Base-by-base conservation (phyloP, 2,329 filamentous ascomycete genomes). In the Myriosclerotinia curreyana region DNA sequence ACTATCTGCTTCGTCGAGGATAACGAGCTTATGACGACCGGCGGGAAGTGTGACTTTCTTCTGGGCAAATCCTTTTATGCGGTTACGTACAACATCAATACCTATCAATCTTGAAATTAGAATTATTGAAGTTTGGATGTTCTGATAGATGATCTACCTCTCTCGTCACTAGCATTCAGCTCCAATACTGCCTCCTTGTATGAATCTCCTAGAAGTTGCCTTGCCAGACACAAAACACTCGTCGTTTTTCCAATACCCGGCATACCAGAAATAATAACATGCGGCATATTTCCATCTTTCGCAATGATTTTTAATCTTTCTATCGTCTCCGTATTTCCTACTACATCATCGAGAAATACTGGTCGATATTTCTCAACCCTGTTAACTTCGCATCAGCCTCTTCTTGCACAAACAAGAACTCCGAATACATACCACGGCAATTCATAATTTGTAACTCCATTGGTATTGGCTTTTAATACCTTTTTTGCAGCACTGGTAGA, bases 301-400 rank as follows among this genome's bases (percentile, higher is more conserved):
- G 95, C 93, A 72, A 99, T 98, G 73, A 99, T 98, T 76, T 98
- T 98, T 72, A 99, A 81, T 63, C 95, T 90, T 77, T 98, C 94
- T 72, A 99, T 92, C 0, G 95, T 99, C 76, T 99, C 95, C 25
- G 91, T 96, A 77, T 99, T 99, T 74, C 95, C 95, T 62, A 99
- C 95, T 61, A 99, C 88, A 79, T 99, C 94, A 78, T 98, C 92
- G 38, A 99, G 86, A 77, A 96, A 96, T 61, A 96, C 84, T 1
- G 95, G 95, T 48, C 95, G 86, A 80, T 98, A 99, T 77, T 99
- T 99, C 79, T 99, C 95, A 66, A 99, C 95, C 95, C 94, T 97
- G 68, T 44, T 42, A 34, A 34, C 50, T 49, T 31, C 25, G 36
- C 20, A 54, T 60, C 42, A 55, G 58, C 7, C 44, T 56, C 22